phyloP scores from a whole-genome alignment of 2,329 filamentous ascomycete genomes.

The Peltaster fructicola region DNA sequence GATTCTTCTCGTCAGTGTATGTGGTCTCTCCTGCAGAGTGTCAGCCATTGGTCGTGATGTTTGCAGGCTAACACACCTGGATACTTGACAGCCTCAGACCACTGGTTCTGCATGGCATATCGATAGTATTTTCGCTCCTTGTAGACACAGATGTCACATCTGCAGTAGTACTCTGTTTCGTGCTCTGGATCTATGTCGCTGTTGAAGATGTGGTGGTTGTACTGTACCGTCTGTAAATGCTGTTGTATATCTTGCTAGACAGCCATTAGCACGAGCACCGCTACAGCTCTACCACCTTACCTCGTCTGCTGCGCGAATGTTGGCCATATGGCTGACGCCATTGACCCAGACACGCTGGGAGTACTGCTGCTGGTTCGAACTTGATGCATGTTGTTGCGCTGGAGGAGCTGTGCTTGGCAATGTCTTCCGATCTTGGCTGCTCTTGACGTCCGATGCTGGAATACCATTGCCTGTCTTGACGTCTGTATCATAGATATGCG shows the following conservation, averaged over 20 bases:
- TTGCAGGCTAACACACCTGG: slow-evolving; percentile 17
- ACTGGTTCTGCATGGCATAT: slow-evolving; percentile 22
- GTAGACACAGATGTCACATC: slow-evolving; percentile 26
- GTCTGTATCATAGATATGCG: too few species aligned
- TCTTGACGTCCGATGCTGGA: too few species aligned
- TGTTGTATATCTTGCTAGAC: slow-evolving; percentile 28
- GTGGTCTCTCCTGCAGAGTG: slow-evolving; percentile 12
- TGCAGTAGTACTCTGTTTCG: slow-evolving; percentile 23
- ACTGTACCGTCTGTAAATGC: slow-evolving; percentile 23
- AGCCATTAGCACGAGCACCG: neutral
- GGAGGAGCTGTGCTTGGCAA: too few species aligned
- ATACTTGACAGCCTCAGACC: slow-evolving; percentile 31
- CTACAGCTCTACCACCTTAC: too few species aligned
- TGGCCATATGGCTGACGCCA: too few species aligned
- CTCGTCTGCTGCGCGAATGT: too few species aligned
- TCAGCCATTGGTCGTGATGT: slow-evolving; percentile 1
- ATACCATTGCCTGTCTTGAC: too few species aligned
- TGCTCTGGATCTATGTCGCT: slow-evolving; percentile 31
- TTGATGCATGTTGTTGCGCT: too few species aligned
- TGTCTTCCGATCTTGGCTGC: too few species aligned
- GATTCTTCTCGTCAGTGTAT: slow-evolving; percentile 16
- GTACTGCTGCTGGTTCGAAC: too few species aligned
- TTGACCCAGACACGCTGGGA: too few species aligned
- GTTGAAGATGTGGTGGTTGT: slow-evolving; percentile 25
- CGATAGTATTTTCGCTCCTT: slow-evolving; percentile 20